phyloP scores from a whole-genome alignment of 306 rosid genomes.

The Trifolium fragiferum region DNA sequence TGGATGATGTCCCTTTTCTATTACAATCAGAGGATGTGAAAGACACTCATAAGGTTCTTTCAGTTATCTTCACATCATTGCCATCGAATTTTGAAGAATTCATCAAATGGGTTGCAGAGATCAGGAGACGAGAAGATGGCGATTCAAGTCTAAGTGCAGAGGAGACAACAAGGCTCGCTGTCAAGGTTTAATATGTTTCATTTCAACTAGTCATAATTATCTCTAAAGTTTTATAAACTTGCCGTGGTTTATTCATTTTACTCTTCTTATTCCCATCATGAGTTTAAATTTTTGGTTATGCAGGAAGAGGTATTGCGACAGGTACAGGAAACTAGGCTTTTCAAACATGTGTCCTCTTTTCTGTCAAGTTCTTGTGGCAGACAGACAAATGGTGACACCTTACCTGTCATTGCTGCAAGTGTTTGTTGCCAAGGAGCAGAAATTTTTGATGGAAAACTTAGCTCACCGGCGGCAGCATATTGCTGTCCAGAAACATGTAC shows the following conservation, averaged over 20 bases:
- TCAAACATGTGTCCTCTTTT: slow-evolving; percentile 67
- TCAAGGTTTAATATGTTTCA: slow-evolving; percentile 65
- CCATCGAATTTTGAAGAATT: slow-evolving; percentile 87
- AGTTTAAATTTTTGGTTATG: slow-evolving; percentile 32
- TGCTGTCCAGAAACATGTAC: slow-evolving; percentile 76
- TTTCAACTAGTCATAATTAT: slow-evolving; percentile 7
- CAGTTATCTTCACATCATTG: slow-evolving; percentile 62
- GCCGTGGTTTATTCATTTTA: slow-evolving; percentile 11
- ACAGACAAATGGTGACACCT: slow-evolving; percentile 45
- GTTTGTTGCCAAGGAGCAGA: slow-evolving; percentile 95
- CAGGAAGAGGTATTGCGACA: slow-evolving; percentile 86
- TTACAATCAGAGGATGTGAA: slow-evolving; percentile 67
- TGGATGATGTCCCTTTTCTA: slow-evolving; percentile 80
- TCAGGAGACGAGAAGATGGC: slow-evolving; percentile 83
- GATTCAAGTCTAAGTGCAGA: slow-evolving; percentile 71
- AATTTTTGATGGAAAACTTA: slow-evolving; percentile 62
- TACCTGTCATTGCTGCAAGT: slow-evolving; percentile 76
- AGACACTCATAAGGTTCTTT: slow-evolving; percentile 64
- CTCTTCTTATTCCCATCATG: slow-evolving; percentile 14
- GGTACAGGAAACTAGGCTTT: slow-evolving; percentile 80
- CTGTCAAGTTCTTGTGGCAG: slow-evolving; percentile 55
- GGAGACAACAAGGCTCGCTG: slow-evolving; percentile 80
- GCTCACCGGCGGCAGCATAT: slow-evolving; percentile 50
- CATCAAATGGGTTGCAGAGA: slow-evolving; percentile 93
- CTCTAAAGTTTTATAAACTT: too few species aligned